Evolutionary conservation across 2,329 filamentous ascomycete genomes (phyloP).

Genomic region (Arthroderma uncinatum): DNA sequence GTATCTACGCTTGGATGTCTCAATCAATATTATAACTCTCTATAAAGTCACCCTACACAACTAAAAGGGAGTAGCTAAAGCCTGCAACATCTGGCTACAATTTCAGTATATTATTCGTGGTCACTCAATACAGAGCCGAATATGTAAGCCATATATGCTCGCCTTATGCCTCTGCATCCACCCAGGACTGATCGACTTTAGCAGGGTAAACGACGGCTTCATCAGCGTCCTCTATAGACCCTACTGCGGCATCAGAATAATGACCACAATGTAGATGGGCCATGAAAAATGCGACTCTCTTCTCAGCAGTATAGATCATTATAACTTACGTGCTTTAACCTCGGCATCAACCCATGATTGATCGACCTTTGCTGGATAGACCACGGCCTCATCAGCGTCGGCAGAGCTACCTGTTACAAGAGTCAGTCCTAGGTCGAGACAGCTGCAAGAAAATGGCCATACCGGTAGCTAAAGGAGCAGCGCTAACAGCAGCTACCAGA

Average conservation of each 20-base stretch:
- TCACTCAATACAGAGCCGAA: too few relatives aligned
- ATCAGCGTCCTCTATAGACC: neutral
- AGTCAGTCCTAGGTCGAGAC: neutral
- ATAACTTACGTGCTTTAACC: neutral
- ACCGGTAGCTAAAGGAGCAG: neutral
- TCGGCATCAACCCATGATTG: conserved; percentile 1
- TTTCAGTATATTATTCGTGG: too few relatives aligned
- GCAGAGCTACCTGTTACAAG: neutral
- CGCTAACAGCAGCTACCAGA: neutral
- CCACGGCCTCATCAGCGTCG: neutral
- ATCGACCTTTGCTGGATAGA: neutral
- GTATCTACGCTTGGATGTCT: too few relatives aligned
- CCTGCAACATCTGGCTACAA: too few relatives aligned
- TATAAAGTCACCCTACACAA: too few relatives aligned
- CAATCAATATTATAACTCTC: too few relatives aligned
- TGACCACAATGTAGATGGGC: neutral
- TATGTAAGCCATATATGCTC: too few relatives aligned
- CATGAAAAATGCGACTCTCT: neutral
- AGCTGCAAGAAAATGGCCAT: neutral
- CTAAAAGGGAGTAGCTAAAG: too few relatives aligned
- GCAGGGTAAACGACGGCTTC: conserved; percentile 1
- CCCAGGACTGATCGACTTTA: neutral
- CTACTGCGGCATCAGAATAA: neutral
- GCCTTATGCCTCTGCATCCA: neutral
- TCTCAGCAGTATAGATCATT: neutral